Conservation (phyloP, 2,329 filamentous ascomycete species). For the Monosporascus sp. region DNA sequence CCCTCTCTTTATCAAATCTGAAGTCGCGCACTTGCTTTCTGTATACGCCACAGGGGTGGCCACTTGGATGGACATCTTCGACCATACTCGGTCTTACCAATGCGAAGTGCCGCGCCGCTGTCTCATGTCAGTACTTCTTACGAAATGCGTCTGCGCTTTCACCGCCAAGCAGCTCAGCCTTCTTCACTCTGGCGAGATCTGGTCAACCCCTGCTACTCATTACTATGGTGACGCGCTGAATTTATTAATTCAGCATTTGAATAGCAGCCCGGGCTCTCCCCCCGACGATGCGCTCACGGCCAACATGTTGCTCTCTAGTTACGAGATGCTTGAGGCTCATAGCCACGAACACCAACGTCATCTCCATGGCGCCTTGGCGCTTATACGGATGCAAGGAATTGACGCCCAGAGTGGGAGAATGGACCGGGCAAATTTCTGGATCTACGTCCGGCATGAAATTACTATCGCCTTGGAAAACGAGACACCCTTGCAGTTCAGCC, state of each 20-base stretch:
- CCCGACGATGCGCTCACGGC: slow-evolving; percentile 3
- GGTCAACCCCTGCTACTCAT: background rate
- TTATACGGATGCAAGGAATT: slow-evolving; percentile 1
- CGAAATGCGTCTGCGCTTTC: slow-evolving; percentile 4
- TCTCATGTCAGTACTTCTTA: slow-evolving; percentile 1
- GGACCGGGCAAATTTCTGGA: slow-evolving; percentile 5
- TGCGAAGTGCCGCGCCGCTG: slow-evolving; percentile 1
- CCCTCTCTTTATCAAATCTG: background rate
- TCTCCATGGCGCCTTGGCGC: background rate
- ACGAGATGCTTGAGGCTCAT: slow-evolving; percentile 3
- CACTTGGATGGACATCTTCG: slow-evolving; percentile 7
- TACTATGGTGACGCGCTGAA: slow-evolving; percentile 6
- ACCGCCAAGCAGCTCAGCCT: slow-evolving; percentile 5
- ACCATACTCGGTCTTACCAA: slow-evolving; percentile 2
- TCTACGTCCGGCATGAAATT: slow-evolving; percentile 5
- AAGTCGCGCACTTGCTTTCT: slow-evolving; percentile 1
- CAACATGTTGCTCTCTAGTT: slow-evolving; percentile 4
- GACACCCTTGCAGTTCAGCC: slow-evolving; percentile 1
- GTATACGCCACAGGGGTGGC: slow-evolving; percentile 1
- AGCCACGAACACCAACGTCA: slow-evolving; percentile 2
- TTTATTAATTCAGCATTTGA: slow-evolving; percentile 1
- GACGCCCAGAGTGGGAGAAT: background rate
- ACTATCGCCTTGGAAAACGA: slow-evolving; percentile 5
- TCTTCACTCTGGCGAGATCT: slow-evolving; percentile 1
- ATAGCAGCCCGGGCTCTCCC: background rate